Base-by-base conservation (phyloP, 495 filamentous ascomycete genomes). In the Beverwykella pulmonaria region DNA sequence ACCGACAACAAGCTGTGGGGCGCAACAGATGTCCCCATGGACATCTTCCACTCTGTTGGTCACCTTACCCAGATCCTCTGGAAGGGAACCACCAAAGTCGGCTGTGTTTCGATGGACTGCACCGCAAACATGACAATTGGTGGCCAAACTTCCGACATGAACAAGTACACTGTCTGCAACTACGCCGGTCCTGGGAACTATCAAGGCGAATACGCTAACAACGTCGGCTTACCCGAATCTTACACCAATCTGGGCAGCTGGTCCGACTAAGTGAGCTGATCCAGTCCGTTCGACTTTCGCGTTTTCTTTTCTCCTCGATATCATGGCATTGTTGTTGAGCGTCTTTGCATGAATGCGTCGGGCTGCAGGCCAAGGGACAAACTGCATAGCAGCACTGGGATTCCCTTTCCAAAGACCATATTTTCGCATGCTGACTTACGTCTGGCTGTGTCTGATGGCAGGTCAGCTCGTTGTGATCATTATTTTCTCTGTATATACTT, bases 21-120 rank as follows among this genome's bases (percentile, higher is more conserved):
- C 30, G 34, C 77, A 26, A 20, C 23, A 15, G 71, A 75, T 49
- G 74, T 64, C 65, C 82, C 82, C 36, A 64, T 72, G 68, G 75
- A 82, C 66, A 75, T 83, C 75, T 91, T 92, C 76, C 79, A 88
- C 34, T 59, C 73, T 32, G 94, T 88, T 86, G 92, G 93, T 61
- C 93, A 98, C 77, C 91, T 91, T 81, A 85, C 89, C n/a, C 92
- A 96, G 80, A 81, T 97, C 25, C 84, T 98, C 39, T 98, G 94
- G 94, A 87, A 87, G 75, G 74, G 39, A 7, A 88, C 90, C 54
- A 85, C 77, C 17, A 72, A 82, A 36, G 81, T 98, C 39, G 94
- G 91, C 65, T 98, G 94, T 76, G 83, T 82, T 55, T 84, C 87
- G 30, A 76, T 84, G 6, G 70, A 76, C 29, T 91, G 88, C 75